Conservation (phyloP, 2,329 filamentous ascomycete genomes). For the Colletotrichum truncatum region DNA sequence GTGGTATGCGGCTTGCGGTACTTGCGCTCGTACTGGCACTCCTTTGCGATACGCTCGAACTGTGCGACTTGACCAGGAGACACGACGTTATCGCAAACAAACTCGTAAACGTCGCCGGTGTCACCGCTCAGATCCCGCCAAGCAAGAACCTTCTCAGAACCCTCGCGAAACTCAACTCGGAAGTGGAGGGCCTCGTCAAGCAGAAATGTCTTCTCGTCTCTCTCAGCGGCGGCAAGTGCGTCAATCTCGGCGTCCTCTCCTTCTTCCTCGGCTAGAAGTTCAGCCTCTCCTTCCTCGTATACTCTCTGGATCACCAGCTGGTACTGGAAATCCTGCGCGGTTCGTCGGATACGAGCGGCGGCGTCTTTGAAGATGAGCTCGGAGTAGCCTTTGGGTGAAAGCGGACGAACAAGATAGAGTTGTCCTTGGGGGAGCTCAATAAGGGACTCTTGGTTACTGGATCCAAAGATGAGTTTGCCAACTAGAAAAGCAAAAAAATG, state of each 20-base stretch:
- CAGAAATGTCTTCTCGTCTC: constrained; percentile 96
- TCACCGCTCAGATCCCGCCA: constrained; percentile 97
- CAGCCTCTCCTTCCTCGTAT: constrained; percentile 97
- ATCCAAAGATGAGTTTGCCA: constrained; percentile 92
- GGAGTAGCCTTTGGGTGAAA: constrained; percentile 96
- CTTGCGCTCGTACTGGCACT: constrained; percentile 98
- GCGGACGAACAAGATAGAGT: constrained; percentile 94
- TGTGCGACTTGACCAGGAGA: constrained; percentile 76
- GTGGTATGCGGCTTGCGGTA: constrained; percentile 82
- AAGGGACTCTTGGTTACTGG: constrained; percentile 86
- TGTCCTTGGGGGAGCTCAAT: constrained; percentile 96
- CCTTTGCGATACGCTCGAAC: constrained; percentile 83
- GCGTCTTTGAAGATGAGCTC: constrained; percentile 99
- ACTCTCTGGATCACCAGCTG: constrained; percentile 96
- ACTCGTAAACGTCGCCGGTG: constrained; percentile 95
- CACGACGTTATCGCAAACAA: constrained; percentile 86
- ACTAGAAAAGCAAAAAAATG: constrained; percentile 61
- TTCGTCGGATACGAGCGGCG: constrained; percentile 88
- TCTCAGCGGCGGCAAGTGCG: constrained; percentile 76
- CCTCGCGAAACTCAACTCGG: constrained; percentile 81
- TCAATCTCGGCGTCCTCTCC: constrained; percentile 83
- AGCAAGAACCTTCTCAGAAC: constrained; percentile 85
- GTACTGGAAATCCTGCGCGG: constrained; percentile 95
- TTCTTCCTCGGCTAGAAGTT: constrained; percentile 88
- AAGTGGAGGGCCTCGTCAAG: constrained; percentile 94